phyloP scores from a whole-genome alignment of 1,139 yeast genomes.

The Saccharomycopsis crataegensis region DNA sequence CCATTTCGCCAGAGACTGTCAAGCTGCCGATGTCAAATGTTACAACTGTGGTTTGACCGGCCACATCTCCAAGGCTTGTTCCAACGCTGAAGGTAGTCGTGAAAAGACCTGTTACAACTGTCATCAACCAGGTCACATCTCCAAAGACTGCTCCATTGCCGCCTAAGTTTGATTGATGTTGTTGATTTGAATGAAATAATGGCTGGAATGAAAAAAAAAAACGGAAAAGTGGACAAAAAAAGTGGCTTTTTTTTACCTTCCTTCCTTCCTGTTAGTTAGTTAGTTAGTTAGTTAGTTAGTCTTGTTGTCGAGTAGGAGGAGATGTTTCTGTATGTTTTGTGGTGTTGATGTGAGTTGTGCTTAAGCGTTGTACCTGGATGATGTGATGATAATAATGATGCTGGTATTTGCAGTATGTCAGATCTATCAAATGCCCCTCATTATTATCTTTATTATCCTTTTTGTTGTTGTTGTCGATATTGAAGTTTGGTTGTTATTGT shows the following conservation, averaged over 20 bases:
- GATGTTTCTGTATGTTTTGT: background rate
- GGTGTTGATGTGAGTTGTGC: too few relatives aligned
- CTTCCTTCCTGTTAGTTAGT: background rate
- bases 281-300: constrained; percentile 3
- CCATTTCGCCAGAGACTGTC: constrained; percentile 89
- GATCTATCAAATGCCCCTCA: too few relatives aligned
- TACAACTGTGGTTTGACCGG: constrained; percentile 90
- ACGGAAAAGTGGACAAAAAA: background rate
- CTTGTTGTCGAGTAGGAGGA: background rate
- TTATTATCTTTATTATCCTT: too few relatives aligned
- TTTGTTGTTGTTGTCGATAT: too few relatives aligned
- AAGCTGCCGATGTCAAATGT: constrained; percentile 67
- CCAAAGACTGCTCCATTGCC: constrained; percentile 59
- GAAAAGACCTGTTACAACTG: constrained; percentile 71
- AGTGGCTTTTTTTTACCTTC: background rate
- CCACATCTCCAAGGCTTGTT: constrained; percentile 66
- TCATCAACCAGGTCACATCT: constrained; percentile 78
- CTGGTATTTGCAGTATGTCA: too few relatives aligned
- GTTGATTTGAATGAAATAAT: background rate
- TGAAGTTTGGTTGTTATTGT: too few relatives aligned
- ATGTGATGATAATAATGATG: too few relatives aligned
- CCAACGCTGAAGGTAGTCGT: constrained; percentile 32
- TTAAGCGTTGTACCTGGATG: too few relatives aligned
- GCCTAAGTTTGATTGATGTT: constrained; percentile 18
- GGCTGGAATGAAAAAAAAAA: too few relatives aligned